Percentiles rank a stretch among this genome's conserved stretches.
phyloP scores from a whole-genome alignment of 2,329 filamentous ascomycete genomes.

The Talaromyces atroroseus region DNA sequence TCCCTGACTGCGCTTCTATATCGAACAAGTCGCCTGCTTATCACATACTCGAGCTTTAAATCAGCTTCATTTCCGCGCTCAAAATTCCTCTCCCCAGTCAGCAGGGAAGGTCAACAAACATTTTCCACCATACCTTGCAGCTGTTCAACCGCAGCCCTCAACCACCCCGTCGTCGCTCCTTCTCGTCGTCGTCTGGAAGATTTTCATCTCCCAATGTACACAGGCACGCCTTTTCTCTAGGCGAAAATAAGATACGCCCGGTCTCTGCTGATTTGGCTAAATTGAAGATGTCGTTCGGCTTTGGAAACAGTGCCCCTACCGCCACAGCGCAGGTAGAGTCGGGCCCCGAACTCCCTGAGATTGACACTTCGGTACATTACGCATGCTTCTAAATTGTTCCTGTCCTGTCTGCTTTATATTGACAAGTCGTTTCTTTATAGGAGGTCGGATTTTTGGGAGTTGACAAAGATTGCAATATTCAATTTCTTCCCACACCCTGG shows the following conservation, averaged over 20 bases:
- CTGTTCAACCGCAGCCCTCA: slow-evolving; percentile 40
- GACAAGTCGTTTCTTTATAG: slow-evolving; percentile 32
- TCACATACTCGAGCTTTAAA: not conserved
- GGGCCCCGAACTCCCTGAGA: slow-evolving; percentile 67
- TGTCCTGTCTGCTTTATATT: slow-evolving; percentile 11
- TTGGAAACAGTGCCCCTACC: slow-evolving; percentile 44
- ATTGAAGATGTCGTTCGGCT: slow-evolving; percentile 59
- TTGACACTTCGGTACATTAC: slow-evolving; percentile 68
- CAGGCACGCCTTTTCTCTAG: slow-evolving; percentile 27
- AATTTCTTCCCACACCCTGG: slow-evolving; percentile 73
- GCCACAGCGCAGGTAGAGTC: slow-evolving; percentile 38
- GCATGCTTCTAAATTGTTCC: not conserved
- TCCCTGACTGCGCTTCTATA: slow-evolving; percentile 2
- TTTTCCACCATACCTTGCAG: slow-evolving; percentile 41
- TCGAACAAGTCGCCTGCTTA: slow-evolving; percentile 9
- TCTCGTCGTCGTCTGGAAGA: slow-evolving; percentile 30
- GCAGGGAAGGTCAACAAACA: slow-evolving; percentile 30
- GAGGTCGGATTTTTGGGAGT: slow-evolving; percentile 76
- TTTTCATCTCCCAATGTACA: slow-evolving; percentile 37
- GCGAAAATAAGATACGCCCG: slow-evolving; percentile 29
- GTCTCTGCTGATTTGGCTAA: slow-evolving; percentile 33
- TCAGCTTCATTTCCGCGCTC: slow-evolving; percentile 6
- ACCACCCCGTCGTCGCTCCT: slow-evolving; percentile 40
- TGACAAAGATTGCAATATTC: slow-evolving; percentile 74
- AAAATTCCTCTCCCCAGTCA: slow-evolving; percentile 17